Base-by-base conservation (phyloP, 768 basidiomycete genomes). In the Boletus vermiculosoides region DNA sequence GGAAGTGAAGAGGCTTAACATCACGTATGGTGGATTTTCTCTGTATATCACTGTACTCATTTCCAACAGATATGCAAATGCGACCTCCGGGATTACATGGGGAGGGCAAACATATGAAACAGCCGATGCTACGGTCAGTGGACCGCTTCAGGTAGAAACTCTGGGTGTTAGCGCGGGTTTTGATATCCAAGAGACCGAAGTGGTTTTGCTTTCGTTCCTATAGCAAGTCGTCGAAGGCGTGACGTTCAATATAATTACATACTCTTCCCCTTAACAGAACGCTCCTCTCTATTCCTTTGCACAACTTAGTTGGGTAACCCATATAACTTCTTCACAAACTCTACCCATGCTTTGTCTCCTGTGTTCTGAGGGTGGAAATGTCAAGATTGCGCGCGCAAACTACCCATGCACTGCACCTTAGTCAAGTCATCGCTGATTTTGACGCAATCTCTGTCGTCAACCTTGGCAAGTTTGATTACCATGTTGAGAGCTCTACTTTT, bases 401-500 rank as follows among this genome's bases (percentile, higher is more conserved):
- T 15, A 5, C 11, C 4, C 2, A 1, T 30, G 28, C 3, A 22
- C 36, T 45, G 18, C 36, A 85, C 87, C 83, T 98, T 99, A 10
- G 78, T 87, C 53, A 87, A 68, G 66, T 98, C 95, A 71, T 98
- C 97, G 54, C 92, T 94, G 63, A 99, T 84, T 74, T 99, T 98
- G 63, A 98, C 84, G 62, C 94, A 96, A 2, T 86, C 84, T 55
- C 78, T 78, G 11, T 80, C 82, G 64, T 91, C 78, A 13, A 97
- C 86, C 45, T 83, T 80, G 39, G 83, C 81, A 10, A 99, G 78
- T 67, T 98, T 98, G 75, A 98, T 94, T 48, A 99, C 96, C 68
- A 98, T 98, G 67, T 96, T 97, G 60, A 97, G 71, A 22, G 93
- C 83, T 66, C 84, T 89, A 74, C 89, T 92, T 73, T 83, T 84